Evolutionary conservation across 805 yeast genomes (phyloP), one percentile per base, ranked within the genome.

Genomic region (Candida ovalis): DNA sequence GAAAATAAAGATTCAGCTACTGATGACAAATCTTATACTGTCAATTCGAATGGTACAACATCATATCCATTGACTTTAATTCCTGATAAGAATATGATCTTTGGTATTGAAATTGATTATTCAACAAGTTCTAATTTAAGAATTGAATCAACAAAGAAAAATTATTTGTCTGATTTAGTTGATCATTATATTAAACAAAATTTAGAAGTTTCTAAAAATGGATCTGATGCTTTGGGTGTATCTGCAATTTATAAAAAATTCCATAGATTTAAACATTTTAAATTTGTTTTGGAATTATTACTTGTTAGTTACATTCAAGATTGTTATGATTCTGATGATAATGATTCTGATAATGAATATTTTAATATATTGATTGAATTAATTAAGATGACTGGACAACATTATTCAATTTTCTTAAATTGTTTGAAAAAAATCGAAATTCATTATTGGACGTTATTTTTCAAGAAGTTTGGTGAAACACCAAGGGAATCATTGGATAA

Each of bases 381-480:
- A 46, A 69, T 69, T 18, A 51, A 53, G 9, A 58, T 67, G 60
- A 65, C 71, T 1, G 60, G 63, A 18, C 50, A 48, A 21, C 60
- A 59, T 28, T 62, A 64, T 46, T 58, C 66, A 4, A 71, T 79
- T n/a, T 73, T 72, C 46, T 68, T 78, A 41, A 78, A 75, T 50
- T 75, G 81, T 59, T 66, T 79, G 52, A 68, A 81, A 47, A 79
- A 79, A 49, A 77, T 78, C 22, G 84, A 79, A 59, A 71, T 72
- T 27, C 72, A 69, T 25, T 73, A 73, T 52, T 79, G 84, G 84
- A 44, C 63, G 4, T 61, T 59, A n/a, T 77, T 78, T 48, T 79
- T 79, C 56, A 53, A 60, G 3, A 64, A 70, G 22, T 59, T 75
- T 22, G 58, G 67, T 3, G 67, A 70, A 30, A 69, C 74, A 0